Base-by-base conservation (phyloP, 2,329 filamentous ascomycete genomes). In the Penicillium italicum region DNA sequence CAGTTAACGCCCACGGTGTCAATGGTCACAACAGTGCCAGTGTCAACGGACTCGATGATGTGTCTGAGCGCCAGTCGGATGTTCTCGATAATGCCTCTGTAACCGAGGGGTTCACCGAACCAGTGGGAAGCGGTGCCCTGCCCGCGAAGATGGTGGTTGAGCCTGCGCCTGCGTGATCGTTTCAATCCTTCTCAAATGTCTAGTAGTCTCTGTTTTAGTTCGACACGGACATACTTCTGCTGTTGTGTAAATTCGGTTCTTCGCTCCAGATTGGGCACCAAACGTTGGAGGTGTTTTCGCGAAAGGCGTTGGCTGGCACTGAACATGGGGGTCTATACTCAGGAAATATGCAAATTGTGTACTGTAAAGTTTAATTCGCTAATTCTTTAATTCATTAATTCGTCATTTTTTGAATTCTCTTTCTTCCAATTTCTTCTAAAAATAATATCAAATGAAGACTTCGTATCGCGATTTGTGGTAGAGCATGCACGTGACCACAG, bases 401-500 rank as follows among this genome's bases (percentile, higher is more conserved):
- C 14, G 11, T 34, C 30, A 16, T 44, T 44, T 33, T 9, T 22
- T 20, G 22, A 6, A 22, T 10, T 40, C 9, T 48, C 4, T 12
- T 28, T n/a, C 12, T 26, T 37, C 30, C 12, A 20, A 10, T 34
- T 10, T 33, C 14, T 22, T 26, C 2, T 4, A 38, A 34, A 50
- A 10, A 10, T 24, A 28, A 28, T 33, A 33, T n/a, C 12, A 31
- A 22, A 31, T 16, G 14, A 7, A 26, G 11, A 37, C n/a, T 37
- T 4, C 14, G 9, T 37, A 18, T 28, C 9, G 18, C 14, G 12
- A 45, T 45, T 38, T 45, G 30, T 40, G 28, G 34, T 31, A 42
- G 14, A 40, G 12, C 16, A 42, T 34, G 40, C 69, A 71, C 64
- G 68, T 70, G 69, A 66, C 53, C 55, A 1, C 55, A 71, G 69